Percentiles rank a stretch among this genome's conserved stretches.
These are phyloP conservation scores for Alternaria panax DNA, from an alignment of 2,329 filamentous ascomycete species.

Conservation along the genomic window DNA sequence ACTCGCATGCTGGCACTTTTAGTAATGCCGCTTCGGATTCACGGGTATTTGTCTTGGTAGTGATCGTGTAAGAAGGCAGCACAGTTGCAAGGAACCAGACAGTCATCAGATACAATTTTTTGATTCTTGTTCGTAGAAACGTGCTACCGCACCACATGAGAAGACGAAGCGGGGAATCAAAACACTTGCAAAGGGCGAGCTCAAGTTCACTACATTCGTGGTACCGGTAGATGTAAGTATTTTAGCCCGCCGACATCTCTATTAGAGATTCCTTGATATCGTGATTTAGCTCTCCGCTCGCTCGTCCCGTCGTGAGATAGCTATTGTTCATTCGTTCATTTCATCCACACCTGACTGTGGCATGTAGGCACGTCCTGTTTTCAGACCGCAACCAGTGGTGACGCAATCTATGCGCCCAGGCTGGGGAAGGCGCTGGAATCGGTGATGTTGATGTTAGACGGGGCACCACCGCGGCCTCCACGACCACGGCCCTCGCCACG, in stretches of 20 bases:
- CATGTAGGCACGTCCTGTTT: constrained; percentile 20
- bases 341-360: constrained; percentile 16
- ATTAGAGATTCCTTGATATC: constrained; percentile 17
- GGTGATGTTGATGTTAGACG: constrained; percentile 56
- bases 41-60: not conserved
- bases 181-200: constrained; percentile 10
- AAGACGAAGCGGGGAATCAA: constrained; percentile 5
- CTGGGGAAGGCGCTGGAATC: constrained; percentile 63
- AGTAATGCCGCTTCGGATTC: not conserved
- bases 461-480: constrained; percentile 55
- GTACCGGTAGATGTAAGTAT: constrained; percentile 18
- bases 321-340: constrained; percentile 31
- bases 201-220: constrained; percentile 18
- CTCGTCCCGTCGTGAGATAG: constrained; percentile 27
- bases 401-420: constrained; percentile 54
- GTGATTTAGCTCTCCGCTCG: constrained; percentile 13
- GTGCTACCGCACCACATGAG: not conserved
- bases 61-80: not conserved
- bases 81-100: not conserved
- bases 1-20: not conserved
- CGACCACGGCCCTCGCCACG: constrained; percentile 57
- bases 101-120: constrained; percentile 4
- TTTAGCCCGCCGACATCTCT: constrained; percentile 21
- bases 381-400: constrained; percentile 27
- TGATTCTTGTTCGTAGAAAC: constrained; percentile 4